Evolutionary conservation across 345 rosid species (phyloP).

Genomic region (Aethionema arabicum): DNA sequence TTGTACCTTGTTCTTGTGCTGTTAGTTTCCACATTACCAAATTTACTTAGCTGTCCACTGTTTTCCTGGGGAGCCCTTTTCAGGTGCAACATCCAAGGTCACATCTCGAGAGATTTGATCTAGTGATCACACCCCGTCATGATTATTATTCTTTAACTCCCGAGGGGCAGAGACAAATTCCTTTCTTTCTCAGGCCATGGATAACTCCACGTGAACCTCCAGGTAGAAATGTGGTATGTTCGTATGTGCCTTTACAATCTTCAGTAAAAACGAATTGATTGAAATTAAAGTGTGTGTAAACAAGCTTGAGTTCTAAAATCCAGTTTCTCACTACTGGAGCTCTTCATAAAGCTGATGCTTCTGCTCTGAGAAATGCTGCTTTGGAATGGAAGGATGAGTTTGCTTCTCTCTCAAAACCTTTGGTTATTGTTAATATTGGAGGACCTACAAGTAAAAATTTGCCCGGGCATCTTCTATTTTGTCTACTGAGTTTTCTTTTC

Average conservation of each 20-base stretch:
- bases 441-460: slow-evolving; percentile 69
- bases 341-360: slow-evolving; percentile 73
- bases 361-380: slow-evolving; percentile 64
- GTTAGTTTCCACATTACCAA: not conserved
- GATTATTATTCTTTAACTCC: slow-evolving; percentile 83
- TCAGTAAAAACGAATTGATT: not conserved
- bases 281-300: slow-evolving; percentile 11
- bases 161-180: slow-evolving; percentile 62
- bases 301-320: slow-evolving; percentile 23
- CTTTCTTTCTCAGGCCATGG: slow-evolving; percentile 73
- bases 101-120: slow-evolving; percentile 69
- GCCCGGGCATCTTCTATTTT: not conserved
- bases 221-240: slow-evolving; percentile 68
- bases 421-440: slow-evolving; percentile 89
- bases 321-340: slow-evolving; percentile 91
- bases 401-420: slow-evolving; percentile 68
- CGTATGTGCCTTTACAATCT: slow-evolving; percentile 11
- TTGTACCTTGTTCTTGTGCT: not conserved
- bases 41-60: not conserved
- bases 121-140: slow-evolving; percentile 83
- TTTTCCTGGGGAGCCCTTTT: slow-evolving; percentile 20
- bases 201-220: slow-evolving; percentile 80
- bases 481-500: slow-evolving; percentile 4
- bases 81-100: slow-evolving; percentile 97
- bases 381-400: slow-evolving; percentile 69